These are phyloP conservation scores for Pholiota molesta DNA, from an alignment of 768 basidiomycete genomes.

Conservation along the genomic window DNA sequence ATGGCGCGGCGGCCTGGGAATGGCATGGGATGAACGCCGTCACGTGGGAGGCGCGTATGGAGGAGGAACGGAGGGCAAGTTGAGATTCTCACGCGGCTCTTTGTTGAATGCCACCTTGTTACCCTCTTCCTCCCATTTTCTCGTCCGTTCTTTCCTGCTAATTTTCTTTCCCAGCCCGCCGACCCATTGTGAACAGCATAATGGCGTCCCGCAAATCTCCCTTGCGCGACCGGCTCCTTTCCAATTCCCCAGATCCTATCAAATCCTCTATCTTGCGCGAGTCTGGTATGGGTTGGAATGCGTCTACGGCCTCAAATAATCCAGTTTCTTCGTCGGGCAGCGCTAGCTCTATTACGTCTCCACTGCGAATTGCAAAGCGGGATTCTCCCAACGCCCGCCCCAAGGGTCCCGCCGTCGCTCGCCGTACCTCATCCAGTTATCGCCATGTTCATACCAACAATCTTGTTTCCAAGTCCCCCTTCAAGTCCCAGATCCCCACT, in stretches of 20 bases:
- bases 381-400: constrained; percentile 46
- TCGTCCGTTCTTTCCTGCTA: constrained; percentile 14
- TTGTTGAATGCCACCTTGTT: constrained; percentile 39
- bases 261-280: constrained; percentile 66
- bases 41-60: constrained; percentile 44
- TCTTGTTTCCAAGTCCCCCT: constrained; percentile 86
- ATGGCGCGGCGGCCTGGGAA: background rate
- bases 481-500: constrained; percentile 68
- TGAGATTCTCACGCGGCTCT: constrained; percentile 41
- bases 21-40: constrained; percentile 28
- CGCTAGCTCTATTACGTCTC: constrained; percentile 52
- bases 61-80: constrained; percentile 12
- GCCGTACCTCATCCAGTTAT: constrained; percentile 78
- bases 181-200: constrained; percentile 8
- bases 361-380: constrained; percentile 76
- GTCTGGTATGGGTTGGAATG: constrained; percentile 65
- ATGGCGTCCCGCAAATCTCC: constrained; percentile 49
- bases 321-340: constrained; percentile 34
- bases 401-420: constrained; percentile 56
- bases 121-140: constrained; percentile 18
- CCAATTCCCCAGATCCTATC: constrained; percentile 65
- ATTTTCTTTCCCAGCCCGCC: constrained; percentile 3
- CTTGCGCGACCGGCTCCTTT: constrained; percentile 60
- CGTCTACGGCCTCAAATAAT: constrained; percentile 41
- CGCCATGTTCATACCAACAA: constrained; percentile 76